Evolutionary conservation across 768 basidiomycete species (phyloP).

Genomic region (Suillus fuscotomentosus): DNA sequence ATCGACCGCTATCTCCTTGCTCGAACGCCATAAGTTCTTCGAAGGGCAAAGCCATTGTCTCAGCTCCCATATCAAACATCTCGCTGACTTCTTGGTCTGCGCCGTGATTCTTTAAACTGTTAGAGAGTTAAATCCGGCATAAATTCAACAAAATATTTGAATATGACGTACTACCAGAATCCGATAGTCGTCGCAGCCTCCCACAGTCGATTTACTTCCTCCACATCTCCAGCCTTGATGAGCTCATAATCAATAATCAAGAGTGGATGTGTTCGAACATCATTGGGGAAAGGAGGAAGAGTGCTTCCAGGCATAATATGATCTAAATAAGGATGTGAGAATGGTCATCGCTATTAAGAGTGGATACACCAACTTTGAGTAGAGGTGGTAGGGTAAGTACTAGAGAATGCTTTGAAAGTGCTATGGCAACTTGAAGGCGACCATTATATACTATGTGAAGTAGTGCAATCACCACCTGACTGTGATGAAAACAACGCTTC

Average conservation of each 20-base stretch:
- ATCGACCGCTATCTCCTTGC: conserved; percentile 39
- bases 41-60: conserved; percentile 38
- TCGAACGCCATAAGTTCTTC: conserved; percentile 44
- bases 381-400: neutral
- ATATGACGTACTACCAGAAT: conserved; percentile 50
- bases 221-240: conserved; percentile 31
- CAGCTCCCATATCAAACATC: conserved; percentile 44
- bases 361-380: neutral
- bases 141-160: neutral
- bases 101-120: conserved; percentile 44
- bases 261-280: conserved; percentile 44
- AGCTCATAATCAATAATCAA: conserved; percentile 46
- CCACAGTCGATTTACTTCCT: conserved; percentile 45
- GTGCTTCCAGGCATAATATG: conserved; percentile 35
- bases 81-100: conserved; percentile 30
- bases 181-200: conserved; percentile 47
- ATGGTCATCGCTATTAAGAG: neutral
- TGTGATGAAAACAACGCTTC: too few relatives aligned
- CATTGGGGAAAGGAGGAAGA: conserved; percentile 42
- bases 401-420: neutral
- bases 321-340: neutral
- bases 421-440: neutral
- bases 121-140: neutral
- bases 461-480: neutral
- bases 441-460: neutral